Evolutionary conservation across 441 rosid species (phyloP).

Genomic region (Flueggea neowawraea): DNA sequence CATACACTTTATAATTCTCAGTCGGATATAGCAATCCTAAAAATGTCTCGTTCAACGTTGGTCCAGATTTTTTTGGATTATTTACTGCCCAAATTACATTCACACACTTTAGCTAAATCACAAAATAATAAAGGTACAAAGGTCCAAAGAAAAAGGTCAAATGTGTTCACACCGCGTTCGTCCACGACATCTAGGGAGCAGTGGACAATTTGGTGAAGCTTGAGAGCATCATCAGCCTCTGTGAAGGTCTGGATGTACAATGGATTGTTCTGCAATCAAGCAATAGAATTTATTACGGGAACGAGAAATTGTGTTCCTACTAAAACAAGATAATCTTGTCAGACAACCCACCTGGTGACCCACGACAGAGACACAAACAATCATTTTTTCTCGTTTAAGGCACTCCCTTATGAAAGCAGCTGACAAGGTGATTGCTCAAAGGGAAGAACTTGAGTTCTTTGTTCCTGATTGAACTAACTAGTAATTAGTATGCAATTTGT

Average conservation of each 20-base stretch:
- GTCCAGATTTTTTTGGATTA: slow-evolving; percentile 85
- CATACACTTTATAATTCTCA: slow-evolving; percentile 93
- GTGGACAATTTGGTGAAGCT: slow-evolving; percentile 92
- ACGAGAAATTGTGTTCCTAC: no score
- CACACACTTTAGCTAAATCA: background rate
- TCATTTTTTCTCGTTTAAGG: no score
- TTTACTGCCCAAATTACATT: slow-evolving; percentile 45
- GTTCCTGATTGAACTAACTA: no score
- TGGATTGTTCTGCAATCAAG: slow-evolving; percentile 65
- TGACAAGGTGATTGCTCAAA: slow-evolving; percentile 7
- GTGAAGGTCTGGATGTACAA: slow-evolving; percentile 94
- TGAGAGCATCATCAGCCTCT: slow-evolving; percentile 83
- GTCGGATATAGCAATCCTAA: slow-evolving; percentile 91
- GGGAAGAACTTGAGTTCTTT: no score
- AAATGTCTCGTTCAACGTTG: slow-evolving; percentile 78
- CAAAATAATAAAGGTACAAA: no score
- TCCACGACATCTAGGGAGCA: slow-evolving; percentile 92
- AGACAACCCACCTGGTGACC: no score
- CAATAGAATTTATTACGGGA: no score
- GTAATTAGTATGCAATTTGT: no score
- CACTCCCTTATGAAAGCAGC: no score
- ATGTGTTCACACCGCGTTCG: slow-evolving; percentile 60
- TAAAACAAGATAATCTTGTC: no score
- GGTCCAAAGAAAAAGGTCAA: background rate
- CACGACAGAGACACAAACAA: no score